Evolutionary conservation across 2,329 filamentous ascomycete genomes (phyloP).

Genomic region (Sphaerulina musiva): DNA sequence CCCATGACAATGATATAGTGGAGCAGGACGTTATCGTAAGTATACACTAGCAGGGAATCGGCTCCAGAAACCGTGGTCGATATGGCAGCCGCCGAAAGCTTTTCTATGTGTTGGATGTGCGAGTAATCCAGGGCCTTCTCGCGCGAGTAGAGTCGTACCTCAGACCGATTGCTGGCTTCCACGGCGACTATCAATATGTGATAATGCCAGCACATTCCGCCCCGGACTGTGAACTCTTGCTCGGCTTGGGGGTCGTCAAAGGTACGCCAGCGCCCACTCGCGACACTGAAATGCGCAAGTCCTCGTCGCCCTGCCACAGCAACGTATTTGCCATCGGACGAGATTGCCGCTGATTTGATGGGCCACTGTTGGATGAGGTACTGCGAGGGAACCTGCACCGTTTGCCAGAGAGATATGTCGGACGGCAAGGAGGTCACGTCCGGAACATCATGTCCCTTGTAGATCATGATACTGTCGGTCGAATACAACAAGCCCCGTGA

Average conservation of each 20-base stretch:
- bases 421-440: conserved; percentile 87
- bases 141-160: conserved; percentile 84
- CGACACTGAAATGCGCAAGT: conserved; percentile 89
- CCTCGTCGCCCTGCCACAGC: conserved; percentile 92
- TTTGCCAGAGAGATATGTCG: conserved; percentile 92
- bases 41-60: conserved; percentile 93
- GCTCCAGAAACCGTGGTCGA: conserved; percentile 83
- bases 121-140: conserved; percentile 70
- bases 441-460: conserved; percentile 84
- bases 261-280: conserved; percentile 91
- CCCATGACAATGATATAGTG: conserved; percentile 82
- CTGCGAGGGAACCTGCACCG: conserved; percentile 71
- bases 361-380: conserved; percentile 94
- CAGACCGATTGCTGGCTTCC: conserved; percentile 71
- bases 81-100: conserved; percentile 78
- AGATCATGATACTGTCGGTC: conserved; percentile 80
- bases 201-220: conserved; percentile 98
- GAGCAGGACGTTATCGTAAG: conserved; percentile 90
- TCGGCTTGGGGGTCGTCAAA: conserved; percentile 76
- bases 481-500: conserved; percentile 85
- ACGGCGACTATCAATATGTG: conserved; percentile 90
- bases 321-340: conserved; percentile 85
- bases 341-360: conserved; percentile 78
- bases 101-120: conserved; percentile 68
- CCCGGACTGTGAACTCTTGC: conserved; percentile 84